Evolutionary conservation across 495 filamentous ascomycete genomes (phyloP), one percentile per base, ranked within the genome.

Genomic region (Glonium stellatum): DNA sequence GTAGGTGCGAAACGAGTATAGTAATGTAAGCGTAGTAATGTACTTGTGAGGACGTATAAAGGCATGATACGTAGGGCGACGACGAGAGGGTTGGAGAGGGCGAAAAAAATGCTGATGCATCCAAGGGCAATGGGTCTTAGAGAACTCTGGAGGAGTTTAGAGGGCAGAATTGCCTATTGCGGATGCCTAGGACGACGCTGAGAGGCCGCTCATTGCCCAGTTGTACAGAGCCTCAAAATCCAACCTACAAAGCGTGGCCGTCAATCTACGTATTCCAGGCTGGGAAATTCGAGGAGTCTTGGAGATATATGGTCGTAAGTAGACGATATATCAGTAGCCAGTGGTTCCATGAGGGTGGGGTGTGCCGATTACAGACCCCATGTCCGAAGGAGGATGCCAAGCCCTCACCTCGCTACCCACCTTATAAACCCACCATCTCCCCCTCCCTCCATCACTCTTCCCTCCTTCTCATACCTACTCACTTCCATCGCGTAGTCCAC

Each of bases 361-460:
- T 51, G 48, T 23, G 21, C 8, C 13, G 25, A 51, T 25, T 31
- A 15, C 21, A 25, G 21, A 31, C 19, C 19, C 48, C 25, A 31
- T 31, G 21, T 8, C 25, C 25, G 48, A 31, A 31, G 48, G 48
- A 51, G 21, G 48, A 8, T 15, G 48, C 48, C 48, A 51, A 51
- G 48, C 21, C 48, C 48, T 44, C 48, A 51, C 25, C 48, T 58
- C 47, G 62, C 53, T 39, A 31, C 54, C 58, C 27, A 25, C 48
- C 25, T 54, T 58, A 60, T 53, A 48, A 36, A 21, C 37, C 46
- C 22, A n/a, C 22, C 55, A 31, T 59, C 64, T 35, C 59, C 59
- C 55, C 49, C 55, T 49, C 56, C 25, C 22, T 21, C 52, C 64
- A 53, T 62, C 64, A 11, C 53, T 66, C 51, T 54, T 62, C 55